Conservation (phyloP, 208 protist genomes). For the Trypanosoma boissoni region DNA sequence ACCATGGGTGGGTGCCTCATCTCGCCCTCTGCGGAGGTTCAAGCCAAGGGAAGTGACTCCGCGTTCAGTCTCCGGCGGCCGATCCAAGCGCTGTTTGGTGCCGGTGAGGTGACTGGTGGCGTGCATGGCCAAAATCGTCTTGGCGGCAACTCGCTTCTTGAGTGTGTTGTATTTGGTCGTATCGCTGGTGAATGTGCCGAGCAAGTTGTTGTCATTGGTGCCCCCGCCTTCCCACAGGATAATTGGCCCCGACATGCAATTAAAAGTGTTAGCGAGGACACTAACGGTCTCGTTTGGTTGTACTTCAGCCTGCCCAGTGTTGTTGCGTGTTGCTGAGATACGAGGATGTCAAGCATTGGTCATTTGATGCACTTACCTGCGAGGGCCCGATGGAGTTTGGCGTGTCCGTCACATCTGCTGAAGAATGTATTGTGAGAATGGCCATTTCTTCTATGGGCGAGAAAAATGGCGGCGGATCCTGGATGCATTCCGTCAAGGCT, state of each 20-base stretch:
- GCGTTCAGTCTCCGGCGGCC: constrained; percentile 31
- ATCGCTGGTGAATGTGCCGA: constrained; percentile 71
- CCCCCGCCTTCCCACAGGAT: not conserved
- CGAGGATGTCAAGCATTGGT: not conserved
- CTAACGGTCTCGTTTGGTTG: not conserved
- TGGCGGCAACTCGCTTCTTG: constrained; percentile 96
- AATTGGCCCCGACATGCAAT: not conserved
- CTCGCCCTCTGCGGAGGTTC: constrained; percentile 74
- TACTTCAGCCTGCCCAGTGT: not conserved
- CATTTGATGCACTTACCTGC: not conserved
- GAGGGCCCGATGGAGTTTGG: not conserved
- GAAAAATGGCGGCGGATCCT: not conserved
- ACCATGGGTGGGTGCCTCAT: constrained; percentile 96
- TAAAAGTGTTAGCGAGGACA: not conserved
- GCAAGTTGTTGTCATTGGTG: not conserved
- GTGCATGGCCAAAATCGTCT: constrained; percentile 96
- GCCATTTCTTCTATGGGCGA: not conserved
- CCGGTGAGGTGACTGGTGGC: constrained; percentile 96
- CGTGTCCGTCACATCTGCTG: not conserved
- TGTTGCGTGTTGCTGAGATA: not conserved
- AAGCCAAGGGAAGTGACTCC: constrained; percentile 25
- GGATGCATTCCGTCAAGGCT: not conserved
- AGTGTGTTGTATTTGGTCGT: constrained; percentile 94
- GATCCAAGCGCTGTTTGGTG: constrained; percentile 92
- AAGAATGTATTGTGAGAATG: not conserved